Evolutionary conservation across 2,329 filamentous ascomycete species (phyloP).

Genomic region (Coniella vitis): DNA sequence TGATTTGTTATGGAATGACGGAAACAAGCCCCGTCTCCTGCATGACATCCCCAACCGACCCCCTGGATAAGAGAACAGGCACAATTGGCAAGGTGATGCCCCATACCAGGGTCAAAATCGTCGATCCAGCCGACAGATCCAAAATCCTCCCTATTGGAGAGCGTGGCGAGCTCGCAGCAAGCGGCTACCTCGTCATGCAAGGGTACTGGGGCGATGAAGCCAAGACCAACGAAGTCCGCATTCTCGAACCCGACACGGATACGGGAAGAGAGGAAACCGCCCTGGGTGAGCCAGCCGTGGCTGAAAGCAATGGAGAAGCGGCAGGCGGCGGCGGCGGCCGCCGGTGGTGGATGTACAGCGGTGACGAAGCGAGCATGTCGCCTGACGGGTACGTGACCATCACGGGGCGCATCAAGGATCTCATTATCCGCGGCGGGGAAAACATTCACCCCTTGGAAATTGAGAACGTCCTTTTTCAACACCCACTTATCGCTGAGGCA

Average conservation of each 20-base stretch:
- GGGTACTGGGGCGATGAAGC: slow-evolving; percentile 76
- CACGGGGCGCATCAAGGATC: slow-evolving; percentile 86
- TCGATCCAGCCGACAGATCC: slow-evolving; percentile 56
- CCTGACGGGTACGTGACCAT: slow-evolving; percentile 77
- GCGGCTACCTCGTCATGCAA: slow-evolving; percentile 85
- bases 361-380: slow-evolving; percentile 87
- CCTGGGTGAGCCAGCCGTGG: slow-evolving; percentile 12
- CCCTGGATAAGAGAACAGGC: slow-evolving; percentile 63
- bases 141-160: slow-evolving; percentile 56
- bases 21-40: slow-evolving; percentile 73
- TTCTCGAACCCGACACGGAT: slow-evolving; percentile 28
- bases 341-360: slow-evolving; percentile 80
- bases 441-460: slow-evolving; percentile 94
- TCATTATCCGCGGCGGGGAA: slow-evolving; percentile 91
- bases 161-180: slow-evolving; percentile 73
- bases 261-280: slow-evolving; percentile 16
- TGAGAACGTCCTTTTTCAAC: slow-evolving; percentile 76
- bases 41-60: slow-evolving; percentile 77
- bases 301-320: slow-evolving; percentile 32
- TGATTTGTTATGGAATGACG: slow-evolving; percentile 96
- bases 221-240: slow-evolving; percentile 61
- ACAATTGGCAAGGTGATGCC: slow-evolving; percentile 78
- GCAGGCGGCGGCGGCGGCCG: no score
- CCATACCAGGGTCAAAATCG: slow-evolving; percentile 71
- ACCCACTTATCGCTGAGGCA: slow-evolving; percentile 64